Evolutionary conservation across 2,329 filamentous ascomycete species (phyloP), one percentile per base, ranked within the genome.

Genomic region (Nigrospora osmanthi): DNA sequence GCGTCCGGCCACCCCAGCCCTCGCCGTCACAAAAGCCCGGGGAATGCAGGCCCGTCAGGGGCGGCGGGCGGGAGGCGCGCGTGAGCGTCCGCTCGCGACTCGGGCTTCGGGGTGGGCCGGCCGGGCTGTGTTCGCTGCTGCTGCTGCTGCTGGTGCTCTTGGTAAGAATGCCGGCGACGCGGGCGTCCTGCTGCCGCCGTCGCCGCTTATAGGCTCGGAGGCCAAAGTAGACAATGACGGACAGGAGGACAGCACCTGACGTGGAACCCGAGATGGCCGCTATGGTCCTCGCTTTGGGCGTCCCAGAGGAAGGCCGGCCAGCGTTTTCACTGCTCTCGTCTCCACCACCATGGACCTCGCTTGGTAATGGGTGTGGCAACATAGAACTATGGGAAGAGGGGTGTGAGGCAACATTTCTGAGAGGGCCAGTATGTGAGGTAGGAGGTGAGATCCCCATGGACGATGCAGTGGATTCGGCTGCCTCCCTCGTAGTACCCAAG

Each of bases 261-360:
- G 60, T 30, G 43, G 52, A 54, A 11, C 53, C 55, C 3, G 51
- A 49, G 34, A 61, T 47, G 1, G 54, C 58, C 16, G 50, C 55
- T 12, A 58, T 49, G 9, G 54, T 51, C 7, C 50, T 35, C 2
- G 49, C 30, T 7, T 52, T 42, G 11, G 51, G 32, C 4, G 49
- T 35, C 13, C 35, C 30, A 10, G 35, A 23, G 5, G 46, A 36
- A 23, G 19, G 19, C 19, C 7, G 7, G 19, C 19, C 7, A 7
- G 4, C 19, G 19, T 7, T 4, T 4, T 23, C 19, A 7, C 23
- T 28, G 23, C 23, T 28, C 23, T 7, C 23, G 23, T 10, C 23
- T 7, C 23, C 23, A 2, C 23, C 23, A 28, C 6, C 23, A 7
- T 28, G 6, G 23, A 28, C 23, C 10, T 28, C 23, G 23, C 9